phyloP scores from a whole-genome alignment of 768 basidiomycete genomes.

The Rhodotorula toruloides region DNA sequence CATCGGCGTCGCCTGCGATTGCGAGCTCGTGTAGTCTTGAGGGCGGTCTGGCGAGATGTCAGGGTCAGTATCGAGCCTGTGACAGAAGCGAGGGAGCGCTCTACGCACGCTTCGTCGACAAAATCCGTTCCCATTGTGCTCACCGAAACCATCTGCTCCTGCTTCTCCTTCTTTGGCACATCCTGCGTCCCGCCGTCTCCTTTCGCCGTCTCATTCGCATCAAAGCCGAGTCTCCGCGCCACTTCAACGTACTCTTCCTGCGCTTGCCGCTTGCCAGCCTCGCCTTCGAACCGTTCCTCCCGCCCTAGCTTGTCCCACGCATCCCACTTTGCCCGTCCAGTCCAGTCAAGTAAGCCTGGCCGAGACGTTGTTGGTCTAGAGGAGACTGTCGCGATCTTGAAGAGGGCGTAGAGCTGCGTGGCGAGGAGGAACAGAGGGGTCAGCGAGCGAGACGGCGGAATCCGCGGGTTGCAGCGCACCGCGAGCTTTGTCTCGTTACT shows the following conservation, averaged over 20 bases:
- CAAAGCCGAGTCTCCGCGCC: slow-evolving; percentile 1
- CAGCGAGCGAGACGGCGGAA: not conserved
- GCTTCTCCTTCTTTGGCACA: not conserved
- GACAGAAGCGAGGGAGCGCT: not conserved
- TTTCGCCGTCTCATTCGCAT: not conserved
- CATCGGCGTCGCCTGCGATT: slow-evolving; percentile 3
- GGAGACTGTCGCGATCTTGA: slow-evolving; percentile 22
- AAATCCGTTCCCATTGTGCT: slow-evolving; percentile 10
- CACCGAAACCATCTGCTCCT: slow-evolving; percentile 30
- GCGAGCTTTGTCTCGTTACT: slow-evolving; percentile 25
- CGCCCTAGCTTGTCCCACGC: slow-evolving; percentile 21
- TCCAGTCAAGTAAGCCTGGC: slow-evolving; percentile 27
- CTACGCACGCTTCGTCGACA: slow-evolving; percentile 30
- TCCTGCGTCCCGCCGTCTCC: not conserved
- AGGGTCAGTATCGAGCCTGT: too few species aligned
- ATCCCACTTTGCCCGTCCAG: slow-evolving; percentile 34
- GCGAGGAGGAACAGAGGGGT: not conserved
- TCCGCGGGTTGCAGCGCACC: not conserved
- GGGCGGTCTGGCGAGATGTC: not conserved
- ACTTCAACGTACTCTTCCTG: slow-evolving; percentile 10
- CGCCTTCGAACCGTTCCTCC: not conserved
- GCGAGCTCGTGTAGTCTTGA: slow-evolving; percentile 33
- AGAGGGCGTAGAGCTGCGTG: slow-evolving; percentile 31
- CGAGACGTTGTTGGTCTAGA: not conserved
- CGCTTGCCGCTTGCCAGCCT: not conserved